These are phyloP conservation scores for Nannochloris sp. DNA, from an alignment of 139 green algal species.

Conservation along the genomic window DNA sequence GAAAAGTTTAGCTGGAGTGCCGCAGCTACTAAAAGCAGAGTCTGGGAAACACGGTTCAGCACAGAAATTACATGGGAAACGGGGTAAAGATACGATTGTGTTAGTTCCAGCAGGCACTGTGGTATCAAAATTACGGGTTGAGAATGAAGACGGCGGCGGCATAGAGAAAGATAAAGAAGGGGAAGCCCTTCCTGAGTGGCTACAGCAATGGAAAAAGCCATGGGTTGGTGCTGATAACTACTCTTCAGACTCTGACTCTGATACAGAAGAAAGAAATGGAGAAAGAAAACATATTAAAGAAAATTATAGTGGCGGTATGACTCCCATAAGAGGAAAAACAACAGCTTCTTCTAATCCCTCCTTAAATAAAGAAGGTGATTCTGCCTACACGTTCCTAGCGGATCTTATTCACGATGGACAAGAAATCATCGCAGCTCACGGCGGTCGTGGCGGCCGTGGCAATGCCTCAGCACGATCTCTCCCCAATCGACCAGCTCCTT, in stretches of 20 bases:
- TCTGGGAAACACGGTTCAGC: conserved; percentile 11
- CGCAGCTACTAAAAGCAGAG: conserved; percentile 18
- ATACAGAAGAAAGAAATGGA: background rate
- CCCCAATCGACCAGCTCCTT: background rate
- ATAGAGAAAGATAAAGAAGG: background rate
- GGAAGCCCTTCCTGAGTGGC: conserved; percentile 10
- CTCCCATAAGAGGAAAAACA: background rate
- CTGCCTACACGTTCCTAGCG: conserved; percentile 2
- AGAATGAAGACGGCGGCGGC: background rate
- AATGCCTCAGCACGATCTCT: conserved; percentile 75
- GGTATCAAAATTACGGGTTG: conserved; percentile 2
- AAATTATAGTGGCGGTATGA: background rate
- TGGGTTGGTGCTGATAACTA: background rate
- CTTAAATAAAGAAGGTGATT: too few relatives aligned
- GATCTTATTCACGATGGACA: conserved; percentile 20
- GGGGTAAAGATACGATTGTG: conserved; percentile 2
- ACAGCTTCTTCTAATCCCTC: too few relatives aligned
- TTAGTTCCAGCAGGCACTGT: conserved; percentile 22
- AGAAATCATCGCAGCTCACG: conserved; percentile 58
- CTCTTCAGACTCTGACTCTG: background rate
- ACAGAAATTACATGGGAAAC: conserved; percentile 19
- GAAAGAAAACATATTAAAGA: background rate
- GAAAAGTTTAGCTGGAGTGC: conserved; percentile 27
- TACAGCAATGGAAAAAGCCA: conserved; percentile 10
- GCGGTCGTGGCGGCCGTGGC: conserved; percentile 80